Percentiles rank a stretch among this genome's conserved stretches.
Evolutionary conservation across 805 yeast genomes (phyloP).

Genomic region (Helenozyma rhizophorensis): DNA sequence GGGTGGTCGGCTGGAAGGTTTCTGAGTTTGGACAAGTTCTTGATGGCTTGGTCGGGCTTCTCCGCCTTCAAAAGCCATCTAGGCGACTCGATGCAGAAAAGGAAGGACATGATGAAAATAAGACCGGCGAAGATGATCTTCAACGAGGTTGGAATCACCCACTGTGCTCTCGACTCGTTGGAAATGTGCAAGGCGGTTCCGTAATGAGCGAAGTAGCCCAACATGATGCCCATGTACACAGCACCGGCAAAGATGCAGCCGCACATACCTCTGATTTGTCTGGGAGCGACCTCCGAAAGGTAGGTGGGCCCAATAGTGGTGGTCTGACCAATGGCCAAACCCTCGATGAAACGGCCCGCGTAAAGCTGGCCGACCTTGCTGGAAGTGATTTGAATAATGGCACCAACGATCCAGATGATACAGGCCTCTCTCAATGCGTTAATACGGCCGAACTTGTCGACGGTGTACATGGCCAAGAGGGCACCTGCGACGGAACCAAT

Average conservation of each 20-base stretch:
- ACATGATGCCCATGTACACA: slow-evolving; percentile 51
- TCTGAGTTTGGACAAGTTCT: slow-evolving; percentile 40
- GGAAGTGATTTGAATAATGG: slow-evolving; percentile 46
- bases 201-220: slow-evolving; percentile 45
- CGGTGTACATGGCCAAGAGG: slow-evolving; percentile 42
- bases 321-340: slow-evolving; percentile 54
- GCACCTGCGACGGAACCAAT: slow-evolving; percentile 54
- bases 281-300: slow-evolving; percentile 51
- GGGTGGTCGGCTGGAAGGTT: slow-evolving; percentile 44
- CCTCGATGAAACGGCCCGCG: slow-evolving; percentile 54
- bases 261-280: slow-evolving; percentile 48
- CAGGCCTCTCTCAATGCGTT: slow-evolving; percentile 43
- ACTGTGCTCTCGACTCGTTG: slow-evolving; percentile 34
- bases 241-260: slow-evolving; percentile 54
- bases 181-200: slow-evolving; percentile 47
- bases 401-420: slow-evolving; percentile 35
- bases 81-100: slow-evolving; percentile 46
- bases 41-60: slow-evolving; percentile 35
- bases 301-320: slow-evolving; percentile 52
- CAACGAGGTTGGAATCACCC: slow-evolving; percentile 50
- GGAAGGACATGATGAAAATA: slow-evolving; percentile 36
- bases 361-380: slow-evolving; percentile 45
- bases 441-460: slow-evolving; percentile 50
- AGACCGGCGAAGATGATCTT: slow-evolving; percentile 47
- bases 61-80: slow-evolving; percentile 48